Conservation (phyloP, 805 yeast species). For the Gaillardinia entomophila region DNA sequence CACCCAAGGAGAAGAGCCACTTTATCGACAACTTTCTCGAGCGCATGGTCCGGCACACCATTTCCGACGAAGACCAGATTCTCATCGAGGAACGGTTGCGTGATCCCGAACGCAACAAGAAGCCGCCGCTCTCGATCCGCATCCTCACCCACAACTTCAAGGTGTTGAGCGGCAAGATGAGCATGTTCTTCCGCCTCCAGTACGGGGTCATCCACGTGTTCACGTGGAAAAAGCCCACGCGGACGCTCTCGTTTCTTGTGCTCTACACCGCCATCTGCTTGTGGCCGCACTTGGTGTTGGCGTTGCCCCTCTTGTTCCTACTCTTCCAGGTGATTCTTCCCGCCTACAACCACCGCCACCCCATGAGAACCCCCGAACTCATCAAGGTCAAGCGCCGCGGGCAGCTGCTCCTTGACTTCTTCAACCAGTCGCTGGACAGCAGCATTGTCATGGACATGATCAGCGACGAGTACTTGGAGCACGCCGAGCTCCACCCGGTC, state of each 20-base stretch:
- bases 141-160: constrained; percentile 53
- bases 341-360: constrained; percentile 65
- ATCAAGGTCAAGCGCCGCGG: constrained; percentile 46
- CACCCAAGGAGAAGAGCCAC: constrained; percentile 27
- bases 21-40: constrained; percentile 57
- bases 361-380: constrained; percentile 42
- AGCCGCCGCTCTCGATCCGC: constrained; percentile 54
- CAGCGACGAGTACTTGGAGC: constrained; percentile 6
- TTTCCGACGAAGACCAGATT: constrained; percentile 45
- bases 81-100: constrained; percentile 34
- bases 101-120: constrained; percentile 39
- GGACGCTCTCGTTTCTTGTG: constrained; percentile 56
- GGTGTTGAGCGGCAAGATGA: constrained; percentile 49
- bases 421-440: constrained; percentile 22
- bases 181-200: constrained; percentile 53
- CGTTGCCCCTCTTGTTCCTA: constrained; percentile 55
- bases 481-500: constrained; percentile 4
- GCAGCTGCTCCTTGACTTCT: constrained; percentile 44
- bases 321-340: constrained; percentile 61
- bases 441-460: constrained; percentile 29
- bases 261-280: constrained; percentile 62
- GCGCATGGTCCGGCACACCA: constrained; percentile 42
- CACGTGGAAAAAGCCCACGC: constrained; percentile 72
- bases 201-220: constrained; percentile 54
- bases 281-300: constrained; percentile 63